Percentiles rank a stretch among this genome's conserved stretches.
Evolutionary conservation across 2,329 filamentous ascomycete species (phyloP).

Genomic region (Lecanicillium sp.): DNA sequence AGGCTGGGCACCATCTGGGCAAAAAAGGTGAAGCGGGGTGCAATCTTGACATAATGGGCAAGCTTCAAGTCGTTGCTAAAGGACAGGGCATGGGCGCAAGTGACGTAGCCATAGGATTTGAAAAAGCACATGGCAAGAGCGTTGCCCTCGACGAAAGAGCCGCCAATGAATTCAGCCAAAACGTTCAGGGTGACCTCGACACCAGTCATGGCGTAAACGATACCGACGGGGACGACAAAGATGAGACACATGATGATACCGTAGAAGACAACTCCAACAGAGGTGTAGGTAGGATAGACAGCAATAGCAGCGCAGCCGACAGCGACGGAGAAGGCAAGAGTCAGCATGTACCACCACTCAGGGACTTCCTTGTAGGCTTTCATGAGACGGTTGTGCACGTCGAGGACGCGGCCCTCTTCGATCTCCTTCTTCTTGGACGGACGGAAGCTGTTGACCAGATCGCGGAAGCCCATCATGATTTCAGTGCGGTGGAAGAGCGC

Average conservation of each 20-base stretch:
- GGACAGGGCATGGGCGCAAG: slow-evolving; percentile 22
- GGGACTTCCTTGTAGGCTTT: slow-evolving; percentile 28
- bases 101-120: slow-evolving; percentile 31
- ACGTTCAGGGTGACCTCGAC: slow-evolving; percentile 36
- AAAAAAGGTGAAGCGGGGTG: slow-evolving; percentile 40
- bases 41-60: slow-evolving; percentile 45
- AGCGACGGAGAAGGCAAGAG: slow-evolving; percentile 28
- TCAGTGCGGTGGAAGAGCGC: slow-evolving; percentile 27
- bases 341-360: slow-evolving; percentile 37
- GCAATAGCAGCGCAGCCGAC: slow-evolving; percentile 33
- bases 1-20: slow-evolving; percentile 41
- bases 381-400: slow-evolving; percentile 30
- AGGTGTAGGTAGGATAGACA: slow-evolving; percentile 36
- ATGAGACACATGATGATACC: slow-evolving; percentile 33
- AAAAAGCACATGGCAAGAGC: slow-evolving; percentile 31
- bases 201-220: slow-evolving; percentile 39
- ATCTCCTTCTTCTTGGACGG: slow-evolving; percentile 19
- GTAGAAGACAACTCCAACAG: slow-evolving; percentile 35
- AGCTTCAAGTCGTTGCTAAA: slow-evolving; percentile 43
- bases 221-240: slow-evolving; percentile 37
- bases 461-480: slow-evolving; percentile 22
- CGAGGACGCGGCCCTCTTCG: slow-evolving; percentile 16
- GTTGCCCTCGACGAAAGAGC: slow-evolving; percentile 30
- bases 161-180: slow-evolving; percentile 37
- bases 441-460: slow-evolving; percentile 20